Evolutionary conservation across 805 yeast genomes (phyloP).

Genomic region (Pichia kluyveri): DNA sequence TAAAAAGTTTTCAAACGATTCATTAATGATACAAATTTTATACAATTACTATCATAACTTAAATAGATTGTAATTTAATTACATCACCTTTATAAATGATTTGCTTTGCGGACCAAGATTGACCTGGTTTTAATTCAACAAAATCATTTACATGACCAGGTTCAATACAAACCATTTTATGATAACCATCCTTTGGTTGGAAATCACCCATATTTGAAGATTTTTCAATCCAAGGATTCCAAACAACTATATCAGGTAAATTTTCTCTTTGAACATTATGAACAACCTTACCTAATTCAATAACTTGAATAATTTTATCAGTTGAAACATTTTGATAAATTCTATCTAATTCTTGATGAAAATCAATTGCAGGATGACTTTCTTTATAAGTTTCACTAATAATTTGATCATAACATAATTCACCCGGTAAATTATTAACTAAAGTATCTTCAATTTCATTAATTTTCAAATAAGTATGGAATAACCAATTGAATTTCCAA

Average conservation of each 20-base stretch:
- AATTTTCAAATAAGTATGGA: conserved; percentile 80
- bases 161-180: conserved; percentile 88
- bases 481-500: conserved; percentile 87
- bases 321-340: conserved; percentile 59
- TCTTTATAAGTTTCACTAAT: conserved; percentile 53
- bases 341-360: conserved; percentile 76
- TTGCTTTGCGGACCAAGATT: conserved; percentile 69
- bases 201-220: conserved; percentile 83
- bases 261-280: conserved; percentile 59
- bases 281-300: conserved; percentile 60
- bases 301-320: conserved; percentile 53
- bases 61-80: conserved; percentile 9
- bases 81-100: conserved; percentile 45
- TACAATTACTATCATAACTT: not conserved
- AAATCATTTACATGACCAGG: conserved; percentile 82
- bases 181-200: conserved; percentile 74
- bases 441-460: conserved; percentile 70
- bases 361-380: conserved; percentile 64
- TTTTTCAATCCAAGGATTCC: conserved; percentile 95
- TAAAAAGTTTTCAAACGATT: no score
- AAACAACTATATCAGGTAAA: conserved; percentile 65
- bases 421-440: conserved; percentile 72
- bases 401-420: conserved; percentile 68
- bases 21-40: no score
- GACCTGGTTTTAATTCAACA: conserved; percentile 56